phyloP scores from a whole-genome alignment of 2,329 filamentous ascomycete species.

The Ophiocordyceps sinensis region DNA sequence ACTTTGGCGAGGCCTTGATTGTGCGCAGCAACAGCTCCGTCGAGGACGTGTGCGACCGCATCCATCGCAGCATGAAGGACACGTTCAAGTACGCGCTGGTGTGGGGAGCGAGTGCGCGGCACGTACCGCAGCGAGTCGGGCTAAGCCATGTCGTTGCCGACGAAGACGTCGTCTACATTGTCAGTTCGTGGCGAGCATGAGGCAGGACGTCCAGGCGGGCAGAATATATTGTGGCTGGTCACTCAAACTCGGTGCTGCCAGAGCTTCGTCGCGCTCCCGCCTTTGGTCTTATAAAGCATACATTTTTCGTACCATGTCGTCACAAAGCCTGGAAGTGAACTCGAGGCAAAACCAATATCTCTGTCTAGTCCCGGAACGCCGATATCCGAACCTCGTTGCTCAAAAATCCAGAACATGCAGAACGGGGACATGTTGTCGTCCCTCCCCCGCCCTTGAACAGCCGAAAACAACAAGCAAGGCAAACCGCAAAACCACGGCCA shows the following conservation, averaged over 20 bases:
- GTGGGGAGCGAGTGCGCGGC: slow-evolving; percentile 91
- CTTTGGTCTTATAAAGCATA: not conserved
- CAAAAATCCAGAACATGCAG: not conserved
- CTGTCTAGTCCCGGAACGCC: slow-evolving; percentile 1
- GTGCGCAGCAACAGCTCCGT: slow-evolving; percentile 78
- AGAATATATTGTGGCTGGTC: slow-evolving; percentile 1
- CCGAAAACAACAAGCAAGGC: slow-evolving; percentile 5
- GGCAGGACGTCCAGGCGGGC: not conserved
- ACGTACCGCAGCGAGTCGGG: slow-evolving; percentile 87
- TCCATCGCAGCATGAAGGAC: slow-evolving; percentile 89
- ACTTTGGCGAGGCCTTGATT: slow-evolving; percentile 85
- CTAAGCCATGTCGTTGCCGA: slow-evolving; percentile 64
- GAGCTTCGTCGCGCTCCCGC: not conserved
- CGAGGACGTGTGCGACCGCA: slow-evolving; percentile 92
- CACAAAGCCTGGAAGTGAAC: slow-evolving; percentile 7
- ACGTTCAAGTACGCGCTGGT: slow-evolving; percentile 98
- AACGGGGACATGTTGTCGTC: not conserved
- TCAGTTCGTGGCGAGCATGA: slow-evolving; percentile 48
- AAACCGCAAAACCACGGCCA: slow-evolving; percentile 4
- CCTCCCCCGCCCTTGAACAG: not conserved
- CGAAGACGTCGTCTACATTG: slow-evolving; percentile 55
- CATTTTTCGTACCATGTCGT: slow-evolving; percentile 15
- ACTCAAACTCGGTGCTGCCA: not conserved
- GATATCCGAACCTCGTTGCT: slow-evolving; percentile 1
- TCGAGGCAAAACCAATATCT: not conserved